phyloP scores from a whole-genome alignment of 306 rosid genomes.

The Cucurbita pepo region DNA sequence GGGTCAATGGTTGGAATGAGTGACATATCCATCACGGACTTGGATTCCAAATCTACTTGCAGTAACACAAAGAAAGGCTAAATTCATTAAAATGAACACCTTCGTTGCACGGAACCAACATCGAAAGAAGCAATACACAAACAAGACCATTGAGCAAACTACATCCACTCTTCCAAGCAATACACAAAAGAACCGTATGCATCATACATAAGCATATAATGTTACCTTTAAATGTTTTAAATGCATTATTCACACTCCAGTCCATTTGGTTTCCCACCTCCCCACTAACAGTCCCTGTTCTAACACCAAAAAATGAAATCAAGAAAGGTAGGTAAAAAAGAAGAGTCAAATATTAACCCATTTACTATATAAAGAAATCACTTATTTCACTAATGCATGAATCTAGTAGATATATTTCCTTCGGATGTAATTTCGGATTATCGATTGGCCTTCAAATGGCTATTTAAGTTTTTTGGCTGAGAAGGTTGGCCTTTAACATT shows the following conservation, averaged over 20 bases:
- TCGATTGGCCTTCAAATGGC: neutral
- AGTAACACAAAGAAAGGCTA: conserved; percentile 4
- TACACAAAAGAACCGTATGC: neutral
- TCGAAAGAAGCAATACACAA: neutral
- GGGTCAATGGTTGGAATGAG: conserved; percentile 47
- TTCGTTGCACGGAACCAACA: neutral
- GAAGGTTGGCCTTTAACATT: neutral
- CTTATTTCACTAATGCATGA: neutral
- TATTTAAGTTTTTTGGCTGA: neutral
- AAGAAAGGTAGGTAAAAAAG: neutral
- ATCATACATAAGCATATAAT: neutral
- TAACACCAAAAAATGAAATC: conserved; percentile 8
- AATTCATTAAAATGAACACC: conserved; percentile 2
- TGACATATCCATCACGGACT: conserved; percentile 58
- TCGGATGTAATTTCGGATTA: neutral
- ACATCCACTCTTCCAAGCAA: neutral
- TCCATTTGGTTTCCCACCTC: conserved; percentile 44
- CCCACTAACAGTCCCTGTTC: conserved; percentile 26
- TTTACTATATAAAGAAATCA: neutral
- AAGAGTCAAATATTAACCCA: neutral
- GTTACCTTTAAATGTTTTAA: conserved; percentile 56
- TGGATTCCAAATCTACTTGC: conserved; percentile 51
- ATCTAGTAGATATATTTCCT: neutral
- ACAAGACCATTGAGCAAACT: neutral
- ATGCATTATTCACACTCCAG: conserved; percentile 47